These are phyloP conservation scores for Thielaviopsis euricoi DNA, from an alignment of 2,329 filamentous ascomycete genomes.

Conservation along the genomic window DNA sequence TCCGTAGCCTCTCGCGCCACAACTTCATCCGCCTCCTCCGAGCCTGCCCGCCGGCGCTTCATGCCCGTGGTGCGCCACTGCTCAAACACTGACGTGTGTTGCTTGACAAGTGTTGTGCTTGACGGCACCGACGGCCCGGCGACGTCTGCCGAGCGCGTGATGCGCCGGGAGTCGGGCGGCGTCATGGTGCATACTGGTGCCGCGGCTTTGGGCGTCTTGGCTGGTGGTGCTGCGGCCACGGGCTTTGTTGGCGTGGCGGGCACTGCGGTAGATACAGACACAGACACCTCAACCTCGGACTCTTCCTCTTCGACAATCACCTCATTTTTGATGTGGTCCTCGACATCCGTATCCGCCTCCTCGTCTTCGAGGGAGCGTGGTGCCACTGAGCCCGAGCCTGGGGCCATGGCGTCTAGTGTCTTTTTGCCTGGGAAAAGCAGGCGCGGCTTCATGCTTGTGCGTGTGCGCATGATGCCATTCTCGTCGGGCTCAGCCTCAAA, in stretches of 20 bases:
- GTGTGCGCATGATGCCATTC: conserved; percentile 29
- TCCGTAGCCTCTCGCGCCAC: neutral
- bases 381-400: conserved; percentile 20
- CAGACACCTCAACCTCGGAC: conserved; percentile 14
- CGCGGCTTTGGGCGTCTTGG: conserved; percentile 36
- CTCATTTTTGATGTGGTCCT: conserved; percentile 26
- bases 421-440: conserved; percentile 46
- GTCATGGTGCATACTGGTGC: conserved; percentile 40
- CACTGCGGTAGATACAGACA: neutral
- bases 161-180: conserved; percentile 44
- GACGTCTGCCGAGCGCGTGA: conserved; percentile 40
- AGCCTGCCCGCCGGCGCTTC: conserved; percentile 27
- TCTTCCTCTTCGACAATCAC: conserved; percentile 12
- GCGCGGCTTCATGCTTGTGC: conserved; percentile 54
- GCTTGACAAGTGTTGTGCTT: conserved; percentile 37
- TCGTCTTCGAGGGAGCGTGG: conserved; percentile 35
- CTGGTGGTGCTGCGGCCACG: neutral
- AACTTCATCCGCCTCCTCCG: conserved; percentile 10
- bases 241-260: conserved; percentile 24
- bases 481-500: conserved; percentile 31
- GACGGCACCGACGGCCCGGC: conserved; percentile 29
- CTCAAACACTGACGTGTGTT: conserved; percentile 13
- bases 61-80: conserved; percentile 17
- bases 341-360: conserved; percentile 42
- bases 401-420: neutral